phyloP scores from a whole-genome alignment of 2,329 filamentous ascomycete species.

The Pseudocercospora crystallina region DNA sequence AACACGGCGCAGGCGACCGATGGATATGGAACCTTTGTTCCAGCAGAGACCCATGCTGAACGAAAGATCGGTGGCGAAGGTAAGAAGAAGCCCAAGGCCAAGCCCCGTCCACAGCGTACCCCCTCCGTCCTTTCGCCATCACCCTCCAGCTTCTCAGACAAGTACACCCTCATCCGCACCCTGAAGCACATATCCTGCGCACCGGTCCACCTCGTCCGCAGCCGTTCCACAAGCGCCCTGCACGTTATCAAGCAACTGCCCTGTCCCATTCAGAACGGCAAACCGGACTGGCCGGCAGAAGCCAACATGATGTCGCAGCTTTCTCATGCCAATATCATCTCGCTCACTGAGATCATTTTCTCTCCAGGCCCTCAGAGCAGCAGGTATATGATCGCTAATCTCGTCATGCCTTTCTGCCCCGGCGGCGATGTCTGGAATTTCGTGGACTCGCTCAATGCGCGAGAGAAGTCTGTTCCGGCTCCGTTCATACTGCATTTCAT shows the following conservation, averaged over 20 bases:
- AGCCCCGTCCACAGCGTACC: no score
- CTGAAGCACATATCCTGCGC: no score
- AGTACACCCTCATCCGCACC: not conserved
- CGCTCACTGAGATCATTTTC: not conserved
- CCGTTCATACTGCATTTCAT: conserved; percentile 25
- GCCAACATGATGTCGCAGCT: conserved; percentile 7
- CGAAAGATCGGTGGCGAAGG: no score
- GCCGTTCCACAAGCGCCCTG: conserved; percentile 1
- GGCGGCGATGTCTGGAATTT: conserved; percentile 23
- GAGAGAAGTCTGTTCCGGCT: conserved; percentile 5
- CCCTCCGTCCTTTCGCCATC: not conserved
- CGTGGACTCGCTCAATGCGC: not conserved
- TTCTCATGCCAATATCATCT: conserved; percentile 16
- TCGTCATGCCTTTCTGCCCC: conserved; percentile 21
- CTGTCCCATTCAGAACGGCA: not conserved
- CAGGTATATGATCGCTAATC: not conserved
- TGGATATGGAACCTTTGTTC: no score
- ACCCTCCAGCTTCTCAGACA: not conserved
- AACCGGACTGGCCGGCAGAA: conserved; percentile 5
- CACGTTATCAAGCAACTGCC: conserved; percentile 19
- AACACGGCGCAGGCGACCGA: no score
- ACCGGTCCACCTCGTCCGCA: conserved; percentile 13
- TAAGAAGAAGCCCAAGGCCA: no score
- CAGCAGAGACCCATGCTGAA: no score
- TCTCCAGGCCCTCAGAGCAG: no score